Base-by-base conservation (phyloP, 1,139 yeast species). In the Lodderomyces jiufengensis region DNA sequence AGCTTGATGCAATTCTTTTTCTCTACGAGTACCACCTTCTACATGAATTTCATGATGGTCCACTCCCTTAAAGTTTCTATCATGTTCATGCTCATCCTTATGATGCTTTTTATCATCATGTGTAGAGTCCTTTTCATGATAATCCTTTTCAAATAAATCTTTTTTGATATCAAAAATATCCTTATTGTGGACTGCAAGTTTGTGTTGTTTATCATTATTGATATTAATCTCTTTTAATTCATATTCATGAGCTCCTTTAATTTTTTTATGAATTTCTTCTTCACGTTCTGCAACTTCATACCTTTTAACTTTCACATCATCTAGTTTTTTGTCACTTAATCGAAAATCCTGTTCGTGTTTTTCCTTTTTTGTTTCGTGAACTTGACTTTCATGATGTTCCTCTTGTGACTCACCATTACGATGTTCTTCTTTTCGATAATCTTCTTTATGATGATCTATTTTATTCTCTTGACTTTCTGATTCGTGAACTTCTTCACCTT, bases 31-130 rank as follows among this genome's bases (percentile, higher is more conserved):
- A 16, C 24, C 34, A 13, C 24, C 29, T 16, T 26, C 34, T 9
- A 24, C 34, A 31, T 31, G 25, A 18, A 24, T 8, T 24, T 31
- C 29, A 26, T 31, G 29, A 16, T 31, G 20, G 13, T 31, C 34
- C 24, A 24, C 25, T 20, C 18, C 29, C 34, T 11, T 31, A 24
- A 24, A 18, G 29, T 5, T 31, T 25, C 16, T 24, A 12, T 31
- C 24, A 10, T 31, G 21, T 18, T 26, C 20, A 18, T 31, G 34
- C 16, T 10, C 29, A 13, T 24, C 34, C n/a, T 24, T 28, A 18
- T 31, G 18, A 26, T 31, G 34, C 16, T 24, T 28, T 11, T 24
- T 28, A 16, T 9, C 13, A 8, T 26, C 25, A 16, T 31, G 29
- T n/a, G 16, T 9, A 11, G n/a, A 24, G 24, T 15, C 16, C 12